phyloP scores from a whole-genome alignment of 176 grass and related monocot species.

The Musa schizocarpa region DNA sequence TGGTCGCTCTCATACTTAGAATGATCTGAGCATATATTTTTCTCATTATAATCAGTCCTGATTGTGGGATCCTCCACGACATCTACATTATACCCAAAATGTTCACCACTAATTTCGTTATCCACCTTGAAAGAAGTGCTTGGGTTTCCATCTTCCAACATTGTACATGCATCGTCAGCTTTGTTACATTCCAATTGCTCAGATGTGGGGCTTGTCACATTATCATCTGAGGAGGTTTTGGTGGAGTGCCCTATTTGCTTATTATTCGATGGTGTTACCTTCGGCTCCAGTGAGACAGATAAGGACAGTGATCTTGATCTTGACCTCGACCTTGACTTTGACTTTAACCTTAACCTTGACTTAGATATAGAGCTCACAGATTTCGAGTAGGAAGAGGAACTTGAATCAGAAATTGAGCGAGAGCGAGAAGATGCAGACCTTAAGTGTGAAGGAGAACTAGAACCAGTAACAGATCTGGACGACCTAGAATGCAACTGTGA shows the following conservation, averaged over 20 bases:
- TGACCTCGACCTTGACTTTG: slow-evolving; percentile 12
- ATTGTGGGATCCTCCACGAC: background rate
- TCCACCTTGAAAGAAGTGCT: slow-evolving; percentile 15
- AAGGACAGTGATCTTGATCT: slow-evolving; percentile 25
- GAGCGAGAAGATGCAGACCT: background rate
- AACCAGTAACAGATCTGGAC: background rate
- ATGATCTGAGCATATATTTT: background rate
- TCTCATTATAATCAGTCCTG: slow-evolving; percentile 7
- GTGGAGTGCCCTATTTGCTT: slow-evolving; percentile 1
- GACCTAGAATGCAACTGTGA: slow-evolving; percentile 2
- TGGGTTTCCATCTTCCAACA: slow-evolving; percentile 12
- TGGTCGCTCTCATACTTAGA: slow-evolving; percentile 4
- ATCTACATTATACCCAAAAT: background rate
- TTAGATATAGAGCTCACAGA: slow-evolving; percentile 19
- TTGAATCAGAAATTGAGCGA: slow-evolving; percentile 19
- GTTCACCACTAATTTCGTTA: slow-evolving; percentile 14
- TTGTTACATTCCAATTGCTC: slow-evolving; percentile 7
- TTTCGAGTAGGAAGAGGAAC: slow-evolving; percentile 23
- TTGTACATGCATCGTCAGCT: slow-evolving; percentile 13
- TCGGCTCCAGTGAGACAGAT: slow-evolving; percentile 26
- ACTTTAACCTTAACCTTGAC: slow-evolving; percentile 31
- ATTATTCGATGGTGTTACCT: slow-evolving; percentile 13
- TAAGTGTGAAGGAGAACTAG: slow-evolving; percentile 23
- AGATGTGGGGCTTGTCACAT: slow-evolving; percentile 1
- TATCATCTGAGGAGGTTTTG: slow-evolving; percentile 14